These are phyloP conservation scores for Musa itinerans DNA, from an alignment of 176 grass and related monocot genomes.

Conservation along the genomic window DNA sequence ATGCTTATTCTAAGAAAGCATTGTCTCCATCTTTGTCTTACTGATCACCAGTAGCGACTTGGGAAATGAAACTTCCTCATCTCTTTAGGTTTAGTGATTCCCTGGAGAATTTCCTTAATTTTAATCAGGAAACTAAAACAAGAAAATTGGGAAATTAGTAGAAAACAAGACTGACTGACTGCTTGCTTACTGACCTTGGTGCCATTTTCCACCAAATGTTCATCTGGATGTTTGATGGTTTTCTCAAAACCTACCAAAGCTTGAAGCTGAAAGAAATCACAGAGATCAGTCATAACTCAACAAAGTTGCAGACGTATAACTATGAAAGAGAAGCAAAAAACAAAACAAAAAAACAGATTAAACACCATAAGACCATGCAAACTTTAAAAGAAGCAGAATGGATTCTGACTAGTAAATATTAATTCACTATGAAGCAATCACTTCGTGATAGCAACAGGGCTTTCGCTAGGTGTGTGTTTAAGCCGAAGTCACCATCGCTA, in stretches of 20 bases:
- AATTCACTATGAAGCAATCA: neutral
- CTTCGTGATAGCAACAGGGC: neutral
- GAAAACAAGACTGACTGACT: neutral
- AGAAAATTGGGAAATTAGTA: neutral
- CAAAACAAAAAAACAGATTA: too few species aligned
- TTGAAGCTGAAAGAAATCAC: conserved; percentile 48
- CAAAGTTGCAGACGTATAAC: too few species aligned
- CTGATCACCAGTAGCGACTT: conserved; percentile 62
- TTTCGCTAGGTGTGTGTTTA: neutral
- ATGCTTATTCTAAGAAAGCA: conserved; percentile 32
- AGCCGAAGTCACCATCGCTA: neutral
- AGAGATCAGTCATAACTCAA: neutral
- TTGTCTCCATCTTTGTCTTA: conserved; percentile 61
- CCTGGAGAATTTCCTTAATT: conserved; percentile 22
- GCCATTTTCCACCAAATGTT: conserved; percentile 69
- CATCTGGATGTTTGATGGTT: conserved; percentile 65
- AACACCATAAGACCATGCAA: too few species aligned
- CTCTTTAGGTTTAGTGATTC: conserved; percentile 78
- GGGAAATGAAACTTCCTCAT: conserved; percentile 66
- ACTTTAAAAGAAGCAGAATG: too few species aligned
- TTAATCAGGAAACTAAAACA: neutral
- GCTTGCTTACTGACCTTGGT: conserved; percentile 41
- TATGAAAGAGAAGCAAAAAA: too few species aligned
- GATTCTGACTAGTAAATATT: too few species aligned
- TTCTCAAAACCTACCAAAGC: conserved; percentile 83